Base-by-base conservation (phyloP, 140 eudicot genomes). In the Flaveria floridana region DNA sequence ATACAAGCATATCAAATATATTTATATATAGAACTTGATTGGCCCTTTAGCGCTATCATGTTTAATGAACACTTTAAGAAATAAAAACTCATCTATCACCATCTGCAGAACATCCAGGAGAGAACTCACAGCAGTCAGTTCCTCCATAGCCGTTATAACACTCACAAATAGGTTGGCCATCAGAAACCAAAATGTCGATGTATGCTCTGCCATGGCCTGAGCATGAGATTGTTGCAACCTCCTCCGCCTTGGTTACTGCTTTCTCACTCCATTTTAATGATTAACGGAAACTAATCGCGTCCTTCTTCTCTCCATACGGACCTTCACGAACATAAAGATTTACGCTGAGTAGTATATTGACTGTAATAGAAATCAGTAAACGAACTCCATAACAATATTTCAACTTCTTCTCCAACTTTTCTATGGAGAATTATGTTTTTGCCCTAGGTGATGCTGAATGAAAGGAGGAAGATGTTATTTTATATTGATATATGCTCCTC, bases 131-230 rank as follows among this genome's bases (percentile, higher is more conserved):
- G 82, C 97, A 91, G 64, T 91, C 87, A 57, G 70, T 75, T 67
- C 96, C 97, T 26, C n/a, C 69, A 63, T 80, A 88, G 42, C 97
- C 86, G 66, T 74, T 51, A 37, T 86, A 76, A 37, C 97, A 91
- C 86, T 91, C 97, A 70, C 97, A 91, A 81, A 81, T 63, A 12
- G 78, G 86, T 18, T 66, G 78, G 0, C 90, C 92, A 48, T 91
- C 84, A n/a, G 23, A 82, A 8, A 68, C 16, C 2, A 55, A 6
- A n/a, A 89, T 84, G 71, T 91, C 97, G 44, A 91, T 23, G 73
- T 81, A 91, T n/a, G 91, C 97, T 71, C 87, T 80, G 3, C 97
- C 97, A 70, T 89, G 97, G 20, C 91, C 94, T 0, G 94, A 91
- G 62, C 97, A 88, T 2, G 86, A 77, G 21, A 79, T 44, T 5